Evolutionary conservation across 2,329 filamentous ascomycete genomes (phyloP), one percentile per base, ranked within the genome.

Genomic region (Amauroascus verrucosus): DNA sequence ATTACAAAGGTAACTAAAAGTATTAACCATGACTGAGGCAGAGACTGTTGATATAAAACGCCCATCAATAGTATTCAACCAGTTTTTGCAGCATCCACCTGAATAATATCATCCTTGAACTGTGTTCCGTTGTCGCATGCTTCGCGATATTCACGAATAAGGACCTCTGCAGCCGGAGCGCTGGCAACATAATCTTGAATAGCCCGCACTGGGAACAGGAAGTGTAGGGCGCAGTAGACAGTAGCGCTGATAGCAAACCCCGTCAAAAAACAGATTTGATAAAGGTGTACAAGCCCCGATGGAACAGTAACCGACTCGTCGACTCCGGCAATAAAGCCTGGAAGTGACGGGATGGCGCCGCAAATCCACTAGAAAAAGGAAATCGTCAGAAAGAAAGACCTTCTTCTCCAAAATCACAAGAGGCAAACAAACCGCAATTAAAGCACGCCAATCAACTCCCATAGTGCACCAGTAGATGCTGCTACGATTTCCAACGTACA

Each of bases 371-470:
- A 51, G 6, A 20, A 43, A 30, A 32, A 35, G 3, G n/a, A 22
- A 18, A 47, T 11, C 18, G 50, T 52, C 40, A 52, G 50, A 46
- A 11, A n/a, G n/a, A n/a, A n/a, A n/a, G 5, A 16, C 3, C 14
- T 18, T 9, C 22, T 38, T 45, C 6, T 37, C 48, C 38, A n/a
- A 38, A 35, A 16, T 22, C 3, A 18, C 13, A 38, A 26, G 16
- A 14, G 33, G 32, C 24, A 8, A 14, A 52, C 55, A 35, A 6
- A 56, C 55, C 16, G 56, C 54, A 3, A 64, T 56, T 41, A 73
- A 68, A 1, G 70, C 69, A 13, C 75, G 65, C 67, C 68, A 75
- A 53, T 77, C 75, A 47, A 75, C 58, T 1, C 74, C 75, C 22
- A 64, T 53, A 18, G 57, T 64, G 59, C 66, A 77, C 60, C 68